phyloP scores from a whole-genome alignment of 2,329 filamentous ascomycete species.

The Claviceps fusiformis region DNA sequence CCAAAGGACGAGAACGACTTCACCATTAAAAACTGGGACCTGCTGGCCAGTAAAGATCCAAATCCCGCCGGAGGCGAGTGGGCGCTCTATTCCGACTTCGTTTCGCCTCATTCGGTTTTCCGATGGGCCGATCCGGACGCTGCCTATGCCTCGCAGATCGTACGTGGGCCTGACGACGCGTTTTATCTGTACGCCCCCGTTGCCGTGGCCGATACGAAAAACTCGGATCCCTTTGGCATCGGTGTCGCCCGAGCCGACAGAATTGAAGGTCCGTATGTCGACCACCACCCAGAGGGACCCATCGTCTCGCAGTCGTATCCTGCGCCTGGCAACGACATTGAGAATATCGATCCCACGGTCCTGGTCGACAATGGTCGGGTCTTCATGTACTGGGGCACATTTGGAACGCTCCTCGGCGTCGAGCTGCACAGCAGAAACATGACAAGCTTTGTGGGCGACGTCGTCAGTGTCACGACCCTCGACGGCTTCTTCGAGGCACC shows the following conservation, averaged over 20 bases:
- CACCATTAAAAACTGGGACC: background rate
- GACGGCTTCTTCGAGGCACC: background rate
- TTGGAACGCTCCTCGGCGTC: background rate
- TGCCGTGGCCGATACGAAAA: background rate
- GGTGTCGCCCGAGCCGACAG: background rate
- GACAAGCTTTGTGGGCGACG: background rate
- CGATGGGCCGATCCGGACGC: background rate
- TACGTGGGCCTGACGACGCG: background rate
- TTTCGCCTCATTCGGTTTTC: background rate
- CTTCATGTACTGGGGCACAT: conserved; percentile 1
- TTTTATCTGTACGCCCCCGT: background rate
- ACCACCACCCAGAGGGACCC: background rate
- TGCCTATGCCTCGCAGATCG: conserved; percentile 1
- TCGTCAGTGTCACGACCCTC: background rate
- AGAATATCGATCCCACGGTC: conserved; percentile 1
- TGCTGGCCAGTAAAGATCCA: background rate
- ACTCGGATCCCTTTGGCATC: background rate
- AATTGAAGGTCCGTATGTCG: background rate
- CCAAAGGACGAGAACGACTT: background rate
- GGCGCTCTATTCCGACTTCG: background rate
- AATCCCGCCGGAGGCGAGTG: background rate
- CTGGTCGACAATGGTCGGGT: background rate
- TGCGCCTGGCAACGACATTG: background rate
- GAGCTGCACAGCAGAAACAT: background rate
- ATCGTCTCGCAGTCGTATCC: background rate